A percentile compares a stretch with the other conserved stretches of the same genome.
Conservation (phyloP, 164 flowering plant genomes). For the Vitis rotundifolia region DNA sequence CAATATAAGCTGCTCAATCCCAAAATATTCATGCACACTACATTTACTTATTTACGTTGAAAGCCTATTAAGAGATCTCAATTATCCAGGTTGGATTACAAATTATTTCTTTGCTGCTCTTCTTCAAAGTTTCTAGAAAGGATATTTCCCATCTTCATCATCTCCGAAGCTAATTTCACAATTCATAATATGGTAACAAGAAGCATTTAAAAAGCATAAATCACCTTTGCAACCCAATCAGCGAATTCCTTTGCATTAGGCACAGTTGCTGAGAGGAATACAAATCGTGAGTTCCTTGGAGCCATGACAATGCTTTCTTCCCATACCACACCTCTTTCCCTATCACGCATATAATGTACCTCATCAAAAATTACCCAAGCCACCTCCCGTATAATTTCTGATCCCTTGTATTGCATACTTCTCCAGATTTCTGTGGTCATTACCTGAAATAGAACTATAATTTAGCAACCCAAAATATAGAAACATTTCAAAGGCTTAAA, state of each 20-base stretch:
- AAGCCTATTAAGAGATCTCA: no score
- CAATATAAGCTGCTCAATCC: no score
- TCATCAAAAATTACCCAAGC: conserved; percentile 98
- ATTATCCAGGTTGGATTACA: neutral
- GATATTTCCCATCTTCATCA: neutral
- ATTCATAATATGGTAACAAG: neutral
- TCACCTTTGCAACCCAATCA: conserved; percentile 99
- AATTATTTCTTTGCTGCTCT: neutral
- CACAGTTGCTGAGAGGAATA: conserved; percentile 96
- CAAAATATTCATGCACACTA: no score
- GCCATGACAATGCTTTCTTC: conserved; percentile 99
- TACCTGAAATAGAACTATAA: conserved; percentile 49
- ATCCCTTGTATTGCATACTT: conserved; percentile 98
- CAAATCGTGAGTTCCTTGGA: conserved; percentile 91
- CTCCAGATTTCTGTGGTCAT: conserved; percentile 99
- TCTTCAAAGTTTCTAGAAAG: neutral
- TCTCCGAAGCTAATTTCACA: no score
- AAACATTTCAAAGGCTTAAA: neutral
- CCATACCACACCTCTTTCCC: conserved; percentile 99
- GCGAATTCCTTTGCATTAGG: conserved; percentile 99
- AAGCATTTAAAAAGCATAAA: conserved; percentile 8
- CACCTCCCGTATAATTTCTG: conserved; percentile 87
- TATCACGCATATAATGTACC: conserved; percentile 99
- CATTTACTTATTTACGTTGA: no score
- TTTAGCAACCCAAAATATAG: neutral